Evolutionary conservation across 2,329 filamentous ascomycete genomes (phyloP).

Genomic region (Diaporthe batatas): DNA sequence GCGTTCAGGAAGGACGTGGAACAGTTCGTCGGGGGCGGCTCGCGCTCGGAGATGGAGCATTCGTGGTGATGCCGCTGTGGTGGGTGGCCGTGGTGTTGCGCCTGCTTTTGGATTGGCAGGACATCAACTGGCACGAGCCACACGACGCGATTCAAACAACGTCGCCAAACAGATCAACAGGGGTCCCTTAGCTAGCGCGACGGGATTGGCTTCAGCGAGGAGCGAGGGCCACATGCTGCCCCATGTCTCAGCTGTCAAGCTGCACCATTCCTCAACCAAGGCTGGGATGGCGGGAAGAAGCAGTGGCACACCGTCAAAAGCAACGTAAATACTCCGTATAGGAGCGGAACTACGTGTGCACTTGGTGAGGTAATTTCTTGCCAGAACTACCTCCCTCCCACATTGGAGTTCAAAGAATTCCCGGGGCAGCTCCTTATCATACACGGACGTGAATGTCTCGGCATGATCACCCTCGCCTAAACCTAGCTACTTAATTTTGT

Average conservation of each 20-base stretch:
- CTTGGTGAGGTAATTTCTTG: background rate
- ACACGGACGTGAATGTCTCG: background rate
- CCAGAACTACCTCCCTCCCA: too few species aligned
- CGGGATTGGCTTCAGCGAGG: slow-evolving; percentile 25
- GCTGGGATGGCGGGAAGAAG: background rate
- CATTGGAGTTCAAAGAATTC: too few species aligned
- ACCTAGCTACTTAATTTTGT: background rate
- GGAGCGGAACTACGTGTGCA: background rate
- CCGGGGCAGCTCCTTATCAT: background rate
- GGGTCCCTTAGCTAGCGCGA: slow-evolving; percentile 15
- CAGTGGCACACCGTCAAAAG: background rate
- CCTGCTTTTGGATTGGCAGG: slow-evolving; percentile 18
- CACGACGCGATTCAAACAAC: slow-evolving; percentile 38
- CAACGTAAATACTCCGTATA: background rate
- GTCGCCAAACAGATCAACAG: slow-evolving; percentile 36
- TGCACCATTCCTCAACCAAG: background rate
- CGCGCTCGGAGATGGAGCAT: background rate
- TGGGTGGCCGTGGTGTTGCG: slow-evolving; percentile 19
- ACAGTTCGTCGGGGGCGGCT: background rate
- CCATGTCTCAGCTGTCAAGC: slow-evolving; percentile 28
- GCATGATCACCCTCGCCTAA: background rate
- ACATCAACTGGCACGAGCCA: slow-evolving; percentile 30
- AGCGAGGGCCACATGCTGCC: slow-evolving; percentile 15
- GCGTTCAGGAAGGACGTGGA: background rate
- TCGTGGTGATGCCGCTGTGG: background rate